These are phyloP conservation scores for Colletotrichum orbiculare DNA, from an alignment of 2,329 filamentous ascomycete genomes.

Conservation along the genomic window DNA sequence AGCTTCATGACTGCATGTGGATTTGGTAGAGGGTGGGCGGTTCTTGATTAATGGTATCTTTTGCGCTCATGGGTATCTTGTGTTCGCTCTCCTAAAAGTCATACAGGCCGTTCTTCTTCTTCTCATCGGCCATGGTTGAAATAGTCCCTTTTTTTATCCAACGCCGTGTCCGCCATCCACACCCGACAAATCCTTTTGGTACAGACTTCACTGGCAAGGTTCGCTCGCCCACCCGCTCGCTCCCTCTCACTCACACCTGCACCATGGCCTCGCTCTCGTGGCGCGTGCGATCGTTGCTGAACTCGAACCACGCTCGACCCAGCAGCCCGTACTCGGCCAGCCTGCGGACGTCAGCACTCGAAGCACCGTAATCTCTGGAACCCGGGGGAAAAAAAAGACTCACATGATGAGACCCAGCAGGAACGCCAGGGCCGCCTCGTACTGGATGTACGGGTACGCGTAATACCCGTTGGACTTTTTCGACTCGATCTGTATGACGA, in stretches of 20 bases:
- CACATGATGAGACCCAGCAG: slow-evolving; percentile 35
- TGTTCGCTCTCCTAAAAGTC: slow-evolving; percentile 4
- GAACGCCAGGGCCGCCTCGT: slow-evolving; percentile 36
- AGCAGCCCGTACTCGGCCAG: slow-evolving; percentile 31
- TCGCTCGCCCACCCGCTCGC: too few relatives aligned
- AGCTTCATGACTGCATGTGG: neutral
- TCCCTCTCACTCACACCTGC: slow-evolving; percentile 5
- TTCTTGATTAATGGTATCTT: slow-evolving; percentile 25
- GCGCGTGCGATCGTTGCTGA: slow-evolving; percentile 30
- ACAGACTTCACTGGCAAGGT: too few relatives aligned
- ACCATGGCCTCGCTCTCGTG: slow-evolving; percentile 23
- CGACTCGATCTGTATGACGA: slow-evolving; percentile 35
- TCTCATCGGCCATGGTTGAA: neutral
- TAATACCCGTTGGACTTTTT: slow-evolving; percentile 34
- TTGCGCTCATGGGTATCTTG: slow-evolving; percentile 15
- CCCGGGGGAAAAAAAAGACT: neutral
- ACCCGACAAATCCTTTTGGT: too few relatives aligned
- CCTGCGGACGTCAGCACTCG: slow-evolving; percentile 18
- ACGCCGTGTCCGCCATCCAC: slow-evolving; percentile 8
- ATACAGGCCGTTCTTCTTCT: too few relatives aligned
- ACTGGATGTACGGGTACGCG: slow-evolving; percentile 37
- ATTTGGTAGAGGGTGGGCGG: too few relatives aligned
- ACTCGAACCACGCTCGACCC: slow-evolving; percentile 34
- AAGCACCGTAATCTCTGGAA: too few relatives aligned
- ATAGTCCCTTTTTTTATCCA: neutral